Conservation (phyloP, 169 alveolate species). For the Eimeria falciformis region DNA sequence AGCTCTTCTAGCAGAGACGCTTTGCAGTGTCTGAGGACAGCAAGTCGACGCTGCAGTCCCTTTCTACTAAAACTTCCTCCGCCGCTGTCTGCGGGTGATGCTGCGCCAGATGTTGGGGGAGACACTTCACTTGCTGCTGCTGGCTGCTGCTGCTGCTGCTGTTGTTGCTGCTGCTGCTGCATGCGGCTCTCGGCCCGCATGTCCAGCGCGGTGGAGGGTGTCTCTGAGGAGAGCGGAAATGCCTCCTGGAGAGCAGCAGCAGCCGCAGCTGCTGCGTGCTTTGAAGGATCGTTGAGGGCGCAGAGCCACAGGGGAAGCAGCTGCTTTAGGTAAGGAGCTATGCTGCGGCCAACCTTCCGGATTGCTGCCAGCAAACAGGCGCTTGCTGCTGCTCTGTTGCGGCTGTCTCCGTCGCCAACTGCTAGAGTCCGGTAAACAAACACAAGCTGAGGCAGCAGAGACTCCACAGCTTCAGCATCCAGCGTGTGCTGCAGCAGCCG, state of each 20-base stretch:
- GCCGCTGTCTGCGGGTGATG: not conserved
- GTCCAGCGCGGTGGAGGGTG: too few relatives aligned
- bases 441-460: slow-evolving; percentile 55
- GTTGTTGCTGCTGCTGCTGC: not conserved
- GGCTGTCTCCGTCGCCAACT: slow-evolving; percentile 28
- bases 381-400: slow-evolving; percentile 5
- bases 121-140: not conserved
- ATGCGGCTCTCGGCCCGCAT: too few relatives aligned
- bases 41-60: not conserved
- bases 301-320: slow-evolving; percentile 7
- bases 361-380: not conserved
- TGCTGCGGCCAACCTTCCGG: not conserved
- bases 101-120: not conserved
- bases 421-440: slow-evolving; percentile 49
- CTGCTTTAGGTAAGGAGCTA: slow-evolving; percentile 2
- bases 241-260: slow-evolving; percentile 36
- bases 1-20: not conserved
- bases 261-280: not conserved
- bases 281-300: not conserved
- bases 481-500: not conserved
- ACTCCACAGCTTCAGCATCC: not conserved
- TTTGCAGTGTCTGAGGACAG: not conserved
- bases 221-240: not conserved
- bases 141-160: not conserved
- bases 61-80: not conserved